phyloP scores from a whole-genome alignment of 73 alveolate genomes.

The Symbiodinium natans region DNA sequence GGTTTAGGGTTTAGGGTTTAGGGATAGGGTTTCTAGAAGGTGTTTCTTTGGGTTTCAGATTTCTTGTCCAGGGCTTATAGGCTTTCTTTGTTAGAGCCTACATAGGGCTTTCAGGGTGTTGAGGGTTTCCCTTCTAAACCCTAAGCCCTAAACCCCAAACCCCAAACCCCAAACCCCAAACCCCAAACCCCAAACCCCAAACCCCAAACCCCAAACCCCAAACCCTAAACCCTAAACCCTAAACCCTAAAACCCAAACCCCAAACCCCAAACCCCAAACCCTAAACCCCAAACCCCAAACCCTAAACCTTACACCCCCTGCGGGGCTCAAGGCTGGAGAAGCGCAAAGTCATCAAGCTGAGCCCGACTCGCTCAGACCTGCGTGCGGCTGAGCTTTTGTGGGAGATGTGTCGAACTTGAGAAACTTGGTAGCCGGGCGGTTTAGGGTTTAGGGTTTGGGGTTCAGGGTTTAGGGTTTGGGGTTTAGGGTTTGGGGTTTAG shows the following conservation, averaged over 20 bases:
- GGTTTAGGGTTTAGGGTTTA: not conserved
- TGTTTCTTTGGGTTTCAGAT: not conserved
- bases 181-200: no score
- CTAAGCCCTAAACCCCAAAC: not conserved
- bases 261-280: not conserved
- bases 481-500: not conserved
- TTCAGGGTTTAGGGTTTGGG: not conserved
- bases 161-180: not conserved
- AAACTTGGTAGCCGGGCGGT: no score
- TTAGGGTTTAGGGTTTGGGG: not conserved
- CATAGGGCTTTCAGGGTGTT: no score
- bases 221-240: not conserved
- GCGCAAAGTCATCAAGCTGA: slow-evolving; percentile 8
- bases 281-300: not conserved
- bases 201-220: no score
- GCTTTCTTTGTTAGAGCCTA: no score
- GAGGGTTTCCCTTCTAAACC: not conserved
- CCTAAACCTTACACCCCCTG: not conserved
- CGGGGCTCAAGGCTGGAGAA: not conserved
- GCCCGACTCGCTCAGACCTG: not conserved
- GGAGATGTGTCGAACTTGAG: no score
- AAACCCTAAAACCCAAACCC: not conserved
- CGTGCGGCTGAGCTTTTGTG: not conserved
- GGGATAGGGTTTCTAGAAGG: no score
- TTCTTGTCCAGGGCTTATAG: not conserved